Percentiles rank a stretch among this genome's conserved stretches.
These are phyloP conservation scores for Cornus florida DNA, from an alignment of 148 eudicot genomes.

Conservation along the genomic window DNA sequence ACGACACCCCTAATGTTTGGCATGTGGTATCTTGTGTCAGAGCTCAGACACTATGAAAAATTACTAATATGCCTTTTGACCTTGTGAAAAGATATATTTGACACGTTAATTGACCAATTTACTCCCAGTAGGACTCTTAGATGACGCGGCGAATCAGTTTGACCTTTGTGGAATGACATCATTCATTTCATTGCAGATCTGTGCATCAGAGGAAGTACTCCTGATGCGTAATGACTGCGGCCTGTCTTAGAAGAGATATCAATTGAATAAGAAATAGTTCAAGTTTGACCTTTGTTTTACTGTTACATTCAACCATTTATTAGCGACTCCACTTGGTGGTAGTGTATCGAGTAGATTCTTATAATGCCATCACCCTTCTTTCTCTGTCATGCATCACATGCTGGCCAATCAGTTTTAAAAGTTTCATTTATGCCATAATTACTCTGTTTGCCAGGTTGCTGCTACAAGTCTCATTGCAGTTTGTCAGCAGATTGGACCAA, in stretches of 20 bases:
- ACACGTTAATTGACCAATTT: too few relatives aligned
- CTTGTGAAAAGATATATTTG: too few relatives aligned
- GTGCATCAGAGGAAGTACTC: too few relatives aligned
- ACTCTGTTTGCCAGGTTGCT: conserved; percentile 62
- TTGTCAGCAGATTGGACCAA: conserved; percentile 86
- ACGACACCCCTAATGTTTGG: too few relatives aligned
- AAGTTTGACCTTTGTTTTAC: neutral
- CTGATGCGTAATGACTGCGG: neutral
- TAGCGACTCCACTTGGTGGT: neutral
- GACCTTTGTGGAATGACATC: too few relatives aligned
- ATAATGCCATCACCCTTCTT: neutral
- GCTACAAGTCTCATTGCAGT: conserved; percentile 70
- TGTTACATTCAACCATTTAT: neutral
- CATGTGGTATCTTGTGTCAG: too few relatives aligned
- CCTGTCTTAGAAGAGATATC: neutral
- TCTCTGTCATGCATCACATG: neutral
- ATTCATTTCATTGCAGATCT: too few relatives aligned
- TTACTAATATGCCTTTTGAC: too few relatives aligned
- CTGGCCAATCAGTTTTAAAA: neutral
- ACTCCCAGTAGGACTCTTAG: neutral
- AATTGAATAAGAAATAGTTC: neutral
- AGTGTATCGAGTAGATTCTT: too few relatives aligned
- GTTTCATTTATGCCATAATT: neutral
- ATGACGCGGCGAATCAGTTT: too few relatives aligned
- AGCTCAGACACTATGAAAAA: too few relatives aligned